These are phyloP conservation scores for Salicornia ramosissima DNA, from an alignment of 148 eudicot species.

Conservation along the genomic window DNA sequence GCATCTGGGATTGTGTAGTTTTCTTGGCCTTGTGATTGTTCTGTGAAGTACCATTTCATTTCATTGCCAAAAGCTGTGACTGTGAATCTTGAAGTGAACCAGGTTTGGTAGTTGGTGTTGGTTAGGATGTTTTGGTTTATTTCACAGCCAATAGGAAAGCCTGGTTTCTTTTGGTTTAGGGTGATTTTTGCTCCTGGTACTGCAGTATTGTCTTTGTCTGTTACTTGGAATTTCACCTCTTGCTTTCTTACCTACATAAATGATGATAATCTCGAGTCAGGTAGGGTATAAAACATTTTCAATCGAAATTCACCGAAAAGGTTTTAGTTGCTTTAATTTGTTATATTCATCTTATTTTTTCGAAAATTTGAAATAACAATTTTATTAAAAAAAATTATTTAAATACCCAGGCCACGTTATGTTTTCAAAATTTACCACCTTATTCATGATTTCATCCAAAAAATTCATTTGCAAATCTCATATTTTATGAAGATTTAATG, in stretches of 20 bases:
- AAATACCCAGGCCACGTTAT: too few species aligned
- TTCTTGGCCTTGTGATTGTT: conserved; percentile 30
- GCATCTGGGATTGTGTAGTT: conserved; percentile 37
- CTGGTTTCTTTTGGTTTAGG: conserved; percentile 25
- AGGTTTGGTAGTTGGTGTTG: conserved; percentile 42
- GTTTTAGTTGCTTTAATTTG: too few species aligned
- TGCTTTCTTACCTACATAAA: conserved; percentile 41
- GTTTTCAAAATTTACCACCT: too few species aligned
- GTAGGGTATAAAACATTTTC: too few species aligned
- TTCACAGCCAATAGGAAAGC: conserved; percentile 53
- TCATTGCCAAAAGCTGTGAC: conserved; percentile 45
- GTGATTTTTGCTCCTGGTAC: conserved; percentile 36
- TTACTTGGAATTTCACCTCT: conserved; percentile 35
- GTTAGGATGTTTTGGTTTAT: conserved; percentile 44
- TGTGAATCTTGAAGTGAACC: conserved; percentile 49
- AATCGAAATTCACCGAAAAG: too few species aligned
- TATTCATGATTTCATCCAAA: too few species aligned
- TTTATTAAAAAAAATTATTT: too few species aligned
- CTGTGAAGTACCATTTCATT: conserved; percentile 44
- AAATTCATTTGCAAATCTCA: too few species aligned
- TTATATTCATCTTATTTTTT: too few species aligned
- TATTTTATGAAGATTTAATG: too few species aligned
- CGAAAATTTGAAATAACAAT: too few species aligned
- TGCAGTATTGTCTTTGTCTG: conserved; percentile 29
- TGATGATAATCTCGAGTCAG: neutral